phyloP scores from a whole-genome alignment of 495 filamentous ascomycete species.

The Tuber microsphaerosporum region DNA sequence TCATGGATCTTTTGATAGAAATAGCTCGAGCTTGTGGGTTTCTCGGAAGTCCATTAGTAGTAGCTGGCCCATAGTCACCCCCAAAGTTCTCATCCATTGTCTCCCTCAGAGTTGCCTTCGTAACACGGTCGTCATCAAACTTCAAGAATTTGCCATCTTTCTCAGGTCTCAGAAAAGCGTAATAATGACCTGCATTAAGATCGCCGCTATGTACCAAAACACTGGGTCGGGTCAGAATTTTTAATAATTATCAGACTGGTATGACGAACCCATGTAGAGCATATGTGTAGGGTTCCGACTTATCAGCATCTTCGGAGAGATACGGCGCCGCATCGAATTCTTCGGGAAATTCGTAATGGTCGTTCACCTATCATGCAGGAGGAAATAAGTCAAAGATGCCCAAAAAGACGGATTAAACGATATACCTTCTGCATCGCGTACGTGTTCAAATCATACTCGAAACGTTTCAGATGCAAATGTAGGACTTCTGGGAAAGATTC shows the following conservation, averaged over 20 bases:
- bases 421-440: constrained; percentile 88
- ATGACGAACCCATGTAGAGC: constrained; percentile 64
- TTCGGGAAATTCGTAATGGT: constrained; percentile 94
- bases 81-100: constrained; percentile 95
- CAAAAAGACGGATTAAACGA: background rate
- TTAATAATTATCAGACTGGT: background rate
- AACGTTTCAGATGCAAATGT: constrained; percentile 92
- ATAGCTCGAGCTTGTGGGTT: constrained; percentile 61
- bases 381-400: background rate
- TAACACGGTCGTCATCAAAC: constrained; percentile 95
- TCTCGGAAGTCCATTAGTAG: constrained; percentile 56
- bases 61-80: constrained; percentile 63
- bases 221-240: constrained; percentile 26
- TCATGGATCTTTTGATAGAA: constrained; percentile 65
- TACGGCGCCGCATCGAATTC: constrained; percentile 84
- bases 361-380: constrained; percentile 59
- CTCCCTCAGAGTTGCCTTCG: constrained; percentile 81
- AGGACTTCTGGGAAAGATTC: constrained; percentile 90
- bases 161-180: constrained; percentile 88
- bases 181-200: constrained; percentile 97
- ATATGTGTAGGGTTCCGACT: constrained; percentile 80
- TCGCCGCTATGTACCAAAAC: constrained; percentile 96
- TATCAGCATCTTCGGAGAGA: constrained; percentile 77
- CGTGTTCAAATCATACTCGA: constrained; percentile 91
- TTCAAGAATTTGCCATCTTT: constrained; percentile 93